Percentiles rank a stretch among this genome's conserved stretches.
Evolutionary conservation across 345 rosid species (phyloP).

Genomic region (Mercurialis annua): DNA sequence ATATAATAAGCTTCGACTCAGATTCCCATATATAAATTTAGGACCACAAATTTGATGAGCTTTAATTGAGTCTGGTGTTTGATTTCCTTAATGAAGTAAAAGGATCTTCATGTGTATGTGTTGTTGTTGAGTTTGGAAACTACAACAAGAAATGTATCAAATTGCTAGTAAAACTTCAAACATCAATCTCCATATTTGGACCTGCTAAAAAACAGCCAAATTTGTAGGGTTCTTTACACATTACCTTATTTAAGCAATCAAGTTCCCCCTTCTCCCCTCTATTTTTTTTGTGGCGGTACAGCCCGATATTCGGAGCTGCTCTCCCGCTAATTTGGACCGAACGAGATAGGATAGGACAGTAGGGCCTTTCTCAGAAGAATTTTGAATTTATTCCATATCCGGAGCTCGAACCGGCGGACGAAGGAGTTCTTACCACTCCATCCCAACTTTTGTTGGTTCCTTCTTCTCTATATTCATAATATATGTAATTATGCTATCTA

Average conservation of each 20-base stretch:
- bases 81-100: slow-evolving; percentile 41
- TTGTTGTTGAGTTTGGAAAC: slow-evolving; percentile 30
- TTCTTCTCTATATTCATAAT: no score
- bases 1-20: slow-evolving; percentile 37
- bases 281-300: no score
- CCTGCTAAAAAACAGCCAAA: slow-evolving; percentile 32
- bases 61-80: slow-evolving; percentile 35
- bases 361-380: no score
- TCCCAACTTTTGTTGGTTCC: no score
- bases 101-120: slow-evolving; percentile 18
- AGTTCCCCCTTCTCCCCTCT: slow-evolving; percentile 33
- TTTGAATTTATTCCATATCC: no score
- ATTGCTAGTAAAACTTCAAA: slow-evolving; percentile 37
- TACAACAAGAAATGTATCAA: slow-evolving; percentile 25
- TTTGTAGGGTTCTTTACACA: slow-evolving; percentile 26
- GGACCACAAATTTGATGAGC: slow-evolving; percentile 38
- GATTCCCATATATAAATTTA: slow-evolving; percentile 30
- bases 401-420: no score
- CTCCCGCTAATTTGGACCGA: no score
- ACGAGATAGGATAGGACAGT: no score
- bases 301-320: no score
- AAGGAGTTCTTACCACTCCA: no score
- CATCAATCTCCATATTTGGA: slow-evolving; percentile 42
- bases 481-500: no score
- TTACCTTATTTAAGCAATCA: slow-evolving; percentile 43